A percentile compares a stretch with the other conserved stretches of the same genome.
Evolutionary conservation across 768 basidiomycete species (phyloP).

Genomic region (Phlegmacium glaucopus): DNA sequence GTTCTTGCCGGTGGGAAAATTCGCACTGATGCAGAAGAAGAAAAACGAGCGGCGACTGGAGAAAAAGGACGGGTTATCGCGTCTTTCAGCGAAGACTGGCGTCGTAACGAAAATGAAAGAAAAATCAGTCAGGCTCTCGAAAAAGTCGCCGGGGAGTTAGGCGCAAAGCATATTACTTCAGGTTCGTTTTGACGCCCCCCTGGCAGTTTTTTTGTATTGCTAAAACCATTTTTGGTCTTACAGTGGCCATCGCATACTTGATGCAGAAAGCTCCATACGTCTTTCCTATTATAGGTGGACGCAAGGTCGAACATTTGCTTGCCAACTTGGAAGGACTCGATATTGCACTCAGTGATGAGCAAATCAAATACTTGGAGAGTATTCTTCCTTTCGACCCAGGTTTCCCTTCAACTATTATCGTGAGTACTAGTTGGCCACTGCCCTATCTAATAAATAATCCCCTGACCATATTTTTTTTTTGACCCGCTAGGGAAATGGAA

Average conservation of each 20-base stretch:
- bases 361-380: slow-evolving; percentile 41
- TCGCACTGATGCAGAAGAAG: slow-evolving; percentile 42
- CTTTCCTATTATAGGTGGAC: slow-evolving; percentile 47
- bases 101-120: slow-evolving; percentile 39
- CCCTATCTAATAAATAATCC: neutral
- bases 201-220: neutral
- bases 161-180: slow-evolving; percentile 40
- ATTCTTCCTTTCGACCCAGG: slow-evolving; percentile 39
- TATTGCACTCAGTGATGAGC: slow-evolving; percentile 36
- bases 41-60: slow-evolving; percentile 15
- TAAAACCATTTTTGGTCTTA: neutral
- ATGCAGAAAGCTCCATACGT: slow-evolving; percentile 50
- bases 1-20: slow-evolving; percentile 41
- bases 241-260: slow-evolving; percentile 50
- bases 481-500: slow-evolving; percentile 14
- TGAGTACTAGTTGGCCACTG: too few relatives aligned
- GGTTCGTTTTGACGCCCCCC: slow-evolving; percentile 32
- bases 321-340: slow-evolving; percentile 46
- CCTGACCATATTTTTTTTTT: neutral
- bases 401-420: slow-evolving; percentile 33
- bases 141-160: slow-evolving; percentile 45
- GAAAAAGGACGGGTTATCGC: slow-evolving; percentile 39
- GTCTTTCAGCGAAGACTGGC: slow-evolving; percentile 31
- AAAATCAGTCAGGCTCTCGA: slow-evolving; percentile 41
- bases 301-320: slow-evolving; percentile 47